phyloP scores from a whole-genome alignment of 441 rosid genomes.

The Brassica hybrid region DNA sequence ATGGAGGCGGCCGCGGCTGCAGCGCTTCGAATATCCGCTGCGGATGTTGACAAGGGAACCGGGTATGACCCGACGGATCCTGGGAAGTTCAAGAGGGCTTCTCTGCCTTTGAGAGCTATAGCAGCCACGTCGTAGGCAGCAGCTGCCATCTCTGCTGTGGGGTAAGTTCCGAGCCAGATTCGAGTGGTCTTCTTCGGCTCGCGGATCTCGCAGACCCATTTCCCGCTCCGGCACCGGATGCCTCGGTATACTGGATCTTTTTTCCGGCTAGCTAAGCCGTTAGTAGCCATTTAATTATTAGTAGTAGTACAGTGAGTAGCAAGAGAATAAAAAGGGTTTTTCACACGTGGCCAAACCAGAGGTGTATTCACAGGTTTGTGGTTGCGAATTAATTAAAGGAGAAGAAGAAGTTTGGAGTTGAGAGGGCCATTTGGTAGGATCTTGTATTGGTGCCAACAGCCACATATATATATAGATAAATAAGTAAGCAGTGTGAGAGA shows the following conservation, averaged over 20 bases:
- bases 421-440: conserved; percentile 28
- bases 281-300: conserved; percentile 30
- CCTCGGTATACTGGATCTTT: conserved; percentile 65
- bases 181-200: conserved; percentile 84
- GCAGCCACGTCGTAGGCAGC: conserved; percentile 88
- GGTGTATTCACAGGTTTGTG: background rate
- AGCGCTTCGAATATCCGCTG: conserved; percentile 70
- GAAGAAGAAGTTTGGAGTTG: conserved; percentile 5
- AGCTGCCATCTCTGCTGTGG: conserved; percentile 84
- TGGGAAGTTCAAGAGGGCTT: conserved; percentile 77
- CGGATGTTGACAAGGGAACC: conserved; percentile 62
- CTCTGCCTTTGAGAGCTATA: conserved; percentile 69
- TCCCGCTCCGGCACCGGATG: conserved; percentile 77
- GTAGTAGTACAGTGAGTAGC: background rate
- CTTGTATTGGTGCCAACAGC: conserved; percentile 30
- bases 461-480: conserved; percentile 28
- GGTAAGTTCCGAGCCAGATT: conserved; percentile 91
- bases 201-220: conserved; percentile 94
- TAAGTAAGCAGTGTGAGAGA: conserved; percentile 23
- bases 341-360: conserved; percentile 31
- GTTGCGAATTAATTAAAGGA: conserved; percentile 16
- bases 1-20: conserved; percentile 44
- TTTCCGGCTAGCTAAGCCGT: conserved; percentile 32
- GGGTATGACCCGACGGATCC: conserved; percentile 57
- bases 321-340: background rate